Evolutionary conservation across 352 stramenopile species (phyloP), one percentile per base, ranked within the genome.

Genomic region (Phytopythium ostracodes): DNA sequence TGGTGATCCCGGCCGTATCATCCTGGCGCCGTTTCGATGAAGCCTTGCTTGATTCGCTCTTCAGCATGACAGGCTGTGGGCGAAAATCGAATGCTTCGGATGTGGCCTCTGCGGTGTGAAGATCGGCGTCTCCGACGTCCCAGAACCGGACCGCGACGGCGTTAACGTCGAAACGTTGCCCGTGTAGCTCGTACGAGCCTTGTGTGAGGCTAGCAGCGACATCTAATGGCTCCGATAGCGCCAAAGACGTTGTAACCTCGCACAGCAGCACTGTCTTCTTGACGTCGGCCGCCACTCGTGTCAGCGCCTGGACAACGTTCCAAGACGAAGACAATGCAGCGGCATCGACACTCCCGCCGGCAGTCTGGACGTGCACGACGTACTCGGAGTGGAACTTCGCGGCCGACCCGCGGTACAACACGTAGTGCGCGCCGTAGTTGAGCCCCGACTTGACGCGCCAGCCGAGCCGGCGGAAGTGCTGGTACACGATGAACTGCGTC

Each of bases 181-280:
- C 71, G 33, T 84, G 67, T 29, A 86, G 70, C 5, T 20, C 59
- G 56, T 87, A 87, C 0, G 29, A 29, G 27, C 67, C 77, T 9
- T 62, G 61, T 36, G 62, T 71, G 31, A 81, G 65, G 9, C 36
- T 62, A 25, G 2, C 1, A 31, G 29, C 49, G 27, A 27, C 42
- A 12, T 11, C 10, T 0, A 22, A 51, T 1, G 8, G 20, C 44
- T 29, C 42, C 38, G 14, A 38, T 49, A 24, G 11, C 52, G 56
- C 36, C 14, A 27, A 15, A 18, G 38, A 53, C 25, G 25, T 9
- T 18, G 17, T 25, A 61, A 90, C 74, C 43, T 84, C 68, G 33
- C 78, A 90, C 31, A 91, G 22, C 22, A 91, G 52, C 29, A 91
- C 76, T 0, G 80, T 89, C 75, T 93, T 93, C 68, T 91, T 93